Base-by-base conservation (phyloP, 208 protist genomes). In the Trypanosoma rangeli region DNA sequence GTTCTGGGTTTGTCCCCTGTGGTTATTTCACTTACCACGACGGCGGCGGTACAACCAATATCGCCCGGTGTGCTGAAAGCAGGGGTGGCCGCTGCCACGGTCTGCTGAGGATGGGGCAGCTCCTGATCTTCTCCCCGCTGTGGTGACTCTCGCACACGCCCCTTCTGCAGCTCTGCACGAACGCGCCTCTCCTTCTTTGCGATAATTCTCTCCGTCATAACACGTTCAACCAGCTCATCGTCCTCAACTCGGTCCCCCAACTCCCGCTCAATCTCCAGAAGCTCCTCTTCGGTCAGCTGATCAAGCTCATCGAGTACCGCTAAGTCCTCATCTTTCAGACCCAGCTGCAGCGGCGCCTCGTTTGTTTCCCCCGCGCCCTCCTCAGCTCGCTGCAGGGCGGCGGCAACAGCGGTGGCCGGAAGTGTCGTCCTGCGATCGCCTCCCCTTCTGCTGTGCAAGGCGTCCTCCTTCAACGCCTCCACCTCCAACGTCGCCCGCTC, bases 121-220 rank as follows among this genome's bases (percentile, higher is more conserved):
- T 54, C 24, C 37, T 39, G 26, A 15, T 31, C 24, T 44, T 57
- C 39, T 31, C 33, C 48, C 39, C 46, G 16, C 9, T 33, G 9
- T 18, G 55, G 37, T 35, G 20, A 12, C 29, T 35, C 54, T 63
- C 26, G 50, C 59, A 50, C 50, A 49, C 52, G 59, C 33, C 33
- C 49, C 20, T 56, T 29, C 64, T 18, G 18, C 28, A 92, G 62
- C 69, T 86, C 83, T 31, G 76, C 79, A 13, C 70, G 73, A 12
- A 96, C 68, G 0, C 84, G 82, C 62, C 54, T 68, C 71, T 96
- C 90, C 74, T 92, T 96, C 70, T 96, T 96, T 16, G 64, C 82
- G 26, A 96, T 90, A 68, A 96, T 81, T 57, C 79, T 82, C 60
- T 88, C 82, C 63, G 79, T 90, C 83, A 96, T 89, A 37, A 93